Conservation (phyloP, 164 flowering plant species). For the Tetrastigma voinierianum region DNA sequence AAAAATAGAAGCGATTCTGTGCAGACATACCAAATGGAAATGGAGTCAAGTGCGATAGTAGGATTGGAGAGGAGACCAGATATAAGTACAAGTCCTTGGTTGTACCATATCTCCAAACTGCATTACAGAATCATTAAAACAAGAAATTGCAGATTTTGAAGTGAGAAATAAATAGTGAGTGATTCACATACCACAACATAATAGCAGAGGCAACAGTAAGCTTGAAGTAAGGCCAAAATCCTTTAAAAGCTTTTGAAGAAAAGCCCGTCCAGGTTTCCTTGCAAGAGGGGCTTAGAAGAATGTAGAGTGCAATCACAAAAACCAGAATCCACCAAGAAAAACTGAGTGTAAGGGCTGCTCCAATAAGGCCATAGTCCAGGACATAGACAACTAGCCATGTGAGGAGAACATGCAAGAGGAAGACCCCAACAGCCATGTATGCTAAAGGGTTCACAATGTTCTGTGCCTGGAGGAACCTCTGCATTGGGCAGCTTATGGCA, state of each 20-base stretch:
- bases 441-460: constrained; percentile 81
- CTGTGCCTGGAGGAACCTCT: constrained; percentile 81
- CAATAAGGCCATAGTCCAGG: constrained; percentile 59
- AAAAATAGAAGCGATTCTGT: background rate
- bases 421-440: constrained; percentile 59
- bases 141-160: background rate
- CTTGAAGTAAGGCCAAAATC: constrained; percentile 76
- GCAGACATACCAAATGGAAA: constrained; percentile 62
- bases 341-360: constrained; percentile 69
- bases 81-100: constrained; percentile 68
- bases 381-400: constrained; percentile 57
- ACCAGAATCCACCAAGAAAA: constrained; percentile 80
- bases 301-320: constrained; percentile 43
- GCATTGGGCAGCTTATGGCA: constrained; percentile 70
- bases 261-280: constrained; percentile 75
- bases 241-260: constrained; percentile 57
- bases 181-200: constrained; percentile 59
- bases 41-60: constrained; percentile 64
- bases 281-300: constrained; percentile 59
- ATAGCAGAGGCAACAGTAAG: constrained; percentile 73
- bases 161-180: background rate
- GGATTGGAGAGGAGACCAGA: constrained; percentile 72
- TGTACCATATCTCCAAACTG: constrained; percentile 88
- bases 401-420: constrained; percentile 49
- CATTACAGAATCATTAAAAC: background rate